A percentile compares a stretch with the other conserved stretches of the same genome.
Evolutionary conservation across 192 early-diverging fungal species (phyloP).

Genomic region (Podila epicladia): DNA sequence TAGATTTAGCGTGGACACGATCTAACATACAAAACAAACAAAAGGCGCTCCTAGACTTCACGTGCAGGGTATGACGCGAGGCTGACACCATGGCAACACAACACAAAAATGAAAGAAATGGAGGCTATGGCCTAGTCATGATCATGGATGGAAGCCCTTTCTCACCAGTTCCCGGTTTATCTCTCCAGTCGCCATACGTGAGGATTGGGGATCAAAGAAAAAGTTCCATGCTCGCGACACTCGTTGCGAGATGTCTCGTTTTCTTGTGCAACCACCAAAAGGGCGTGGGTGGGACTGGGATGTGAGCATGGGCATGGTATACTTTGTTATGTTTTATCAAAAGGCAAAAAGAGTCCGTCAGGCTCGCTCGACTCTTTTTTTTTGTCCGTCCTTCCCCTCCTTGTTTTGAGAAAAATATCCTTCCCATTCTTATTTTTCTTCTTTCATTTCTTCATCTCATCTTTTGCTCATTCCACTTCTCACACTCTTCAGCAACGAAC

Average conservation of each 20-base stretch:
- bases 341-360: background rate
- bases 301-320: too few relatives aligned
- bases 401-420: background rate
- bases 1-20: background rate
- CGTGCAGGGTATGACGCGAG: background rate
- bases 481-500: background rate
- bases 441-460: conserved; percentile 4
- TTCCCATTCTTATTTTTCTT: background rate
- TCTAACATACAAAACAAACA: background rate
- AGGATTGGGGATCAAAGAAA: too few relatives aligned
- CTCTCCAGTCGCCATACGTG: too few relatives aligned
- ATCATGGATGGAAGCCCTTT: too few relatives aligned
- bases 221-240: too few relatives aligned
- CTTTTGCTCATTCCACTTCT: background rate
- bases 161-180: too few relatives aligned
- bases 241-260: too few relatives aligned
- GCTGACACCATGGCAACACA: conserved; percentile 1
- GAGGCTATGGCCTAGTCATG: conserved; percentile 16
- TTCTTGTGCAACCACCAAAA: too few relatives aligned
- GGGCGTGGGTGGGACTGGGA: too few relatives aligned
- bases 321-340: too few relatives aligned
- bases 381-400: too few relatives aligned
- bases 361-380: too few relatives aligned
- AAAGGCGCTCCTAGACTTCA: background rate
- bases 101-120: conserved; percentile 1